Base-by-base conservation (phyloP, 495 filamentous ascomycete genomes). In the Xylaria curta region DNA sequence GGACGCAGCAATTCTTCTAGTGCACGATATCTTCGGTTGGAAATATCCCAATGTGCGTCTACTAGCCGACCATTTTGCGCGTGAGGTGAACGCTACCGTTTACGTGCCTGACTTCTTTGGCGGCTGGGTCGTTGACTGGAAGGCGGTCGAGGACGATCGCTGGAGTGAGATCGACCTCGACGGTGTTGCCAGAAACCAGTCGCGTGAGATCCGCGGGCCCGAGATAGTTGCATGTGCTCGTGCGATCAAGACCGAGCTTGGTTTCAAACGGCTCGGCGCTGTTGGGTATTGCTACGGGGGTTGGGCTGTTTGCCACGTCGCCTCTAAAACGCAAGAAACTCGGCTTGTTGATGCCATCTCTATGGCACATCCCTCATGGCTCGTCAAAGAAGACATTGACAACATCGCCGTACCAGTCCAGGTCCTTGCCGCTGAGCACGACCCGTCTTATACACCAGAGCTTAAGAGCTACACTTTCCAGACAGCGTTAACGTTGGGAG, bases 201-300 rank as follows among this genome's bases (percentile, higher is more conserved):
- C 62, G 26, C 85, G 85, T 31, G 81, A 81, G 0, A 72, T 79
- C 15, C 86, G 88, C 42, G 83, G 85, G 65, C 84, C 85, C 0
- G 86, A 89, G 74, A 87, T 90, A 40, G 73, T 87, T 59, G 83
- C 72, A 0, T 85, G 78, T 44, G 87, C 88, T 1, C 70, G 76
- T 66, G 78, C 78, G 0, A 78, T 91, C 36, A 81, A 82, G 5
- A 21, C 42, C 3, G 56, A 80, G 26, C 33, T 38, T n/a, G 31
- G 58, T 21, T 81, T 83, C 73, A 76, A 76, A 38, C 81, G 78
- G 49, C 71, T 89, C 58, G 88, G 82, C 10, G 89, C 87, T 0
- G 76, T 91, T 15, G 88, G 89, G 1, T 90, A 83, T 73, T 91
- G 89, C 80, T 91, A 81, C 60, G 88, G 89, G 51, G 88, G 87